Base-by-base conservation (phyloP, 495 filamentous ascomycete genomes). In the Xylaria acuta region DNA sequence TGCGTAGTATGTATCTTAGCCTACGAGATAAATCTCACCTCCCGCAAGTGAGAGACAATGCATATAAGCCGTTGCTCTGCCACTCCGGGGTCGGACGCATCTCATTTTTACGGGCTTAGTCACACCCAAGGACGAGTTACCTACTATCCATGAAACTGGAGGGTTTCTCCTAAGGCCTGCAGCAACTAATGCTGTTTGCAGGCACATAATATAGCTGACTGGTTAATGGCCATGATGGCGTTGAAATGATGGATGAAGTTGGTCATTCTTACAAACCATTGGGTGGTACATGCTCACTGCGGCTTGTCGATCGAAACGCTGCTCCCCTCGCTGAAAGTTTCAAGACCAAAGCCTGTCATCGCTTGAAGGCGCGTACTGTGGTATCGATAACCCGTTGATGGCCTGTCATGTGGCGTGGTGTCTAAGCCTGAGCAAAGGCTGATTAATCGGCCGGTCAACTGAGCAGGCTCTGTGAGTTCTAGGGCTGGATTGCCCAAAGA, bases 321-420 rank as follows among this genome's bases (percentile, higher is more conserved):
- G 30, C 43, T 63, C 32, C 30, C 18, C 20, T 63, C 58, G 7
- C 58, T 40, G 20, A 59, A n/a, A 3, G 41, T 62, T 64, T 64
- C 38, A 34, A 43, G 58, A 36, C 32, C 14, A 32, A 32, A 51
- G 20, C 16, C 64, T 30, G 18, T 43, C 22, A 2, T 36, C 30
- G 25, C 45, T 22, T n/a, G 32, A 18, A 25, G 3, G 18, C 30
- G 40, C 32, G 20, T 45, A 60, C 53, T 32, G 41, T 49, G 16
- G 51, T 68, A 58, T 38, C 47, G 32, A 45, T 34, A 43, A 22
- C 14, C 20, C 30, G 34, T 38, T 5, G 56, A 22, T 38, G n/a
- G 58, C 22, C 67, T 14, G 51, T 60, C 51, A 59, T 69, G 67
- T 69, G 67, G 67, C 53, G 36, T 36, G 27, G 67, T 47, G 27